Evolutionary conservation across 2,329 filamentous ascomycete species (phyloP), one percentile per base, ranked within the genome.

Genomic region (Claviceps fusiformis): DNA sequence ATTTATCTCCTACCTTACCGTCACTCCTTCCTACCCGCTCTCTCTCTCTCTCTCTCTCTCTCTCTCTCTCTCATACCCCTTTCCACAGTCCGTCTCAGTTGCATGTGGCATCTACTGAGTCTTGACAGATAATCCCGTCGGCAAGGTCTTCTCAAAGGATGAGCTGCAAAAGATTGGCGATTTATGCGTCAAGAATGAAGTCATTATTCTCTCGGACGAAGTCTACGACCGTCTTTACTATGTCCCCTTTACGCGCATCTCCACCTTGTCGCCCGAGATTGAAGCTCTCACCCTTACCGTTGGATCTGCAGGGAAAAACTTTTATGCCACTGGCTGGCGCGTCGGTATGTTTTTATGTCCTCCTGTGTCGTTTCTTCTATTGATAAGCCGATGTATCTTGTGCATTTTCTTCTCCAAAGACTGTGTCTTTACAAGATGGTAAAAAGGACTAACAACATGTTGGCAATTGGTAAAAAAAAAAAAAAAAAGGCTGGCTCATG

Each of bases 151-250:
- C 68, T 90, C 87, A 19, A 83, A 80, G 56, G 81, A 85, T 0
- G 93, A 98, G 68, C 80, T 97, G 7, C 77, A 89, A 63, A 82
- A 79, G 59, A 93, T 98, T 63, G 93, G 87, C 47, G 86, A 91
- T 56, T 75, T 98, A 13, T 95, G 89, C 67, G 85, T 97, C 57
- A 89, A 95, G 74, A 79, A 97, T 71, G 85, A 95, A 69, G 87
- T 96, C 67, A 88, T 97, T 63, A 95, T 97, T 62, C 80, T 97
- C 54, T 91, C 87, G 0, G 88, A 93, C 61, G 88, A 93, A 70
- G 88, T 98, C 60, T 98, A 98, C 69, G 93, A 98, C 70, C 84
- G 90, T 31, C 81, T 98, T 0, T 96, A 86, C 77, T 98, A 97
- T 67, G 88, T 90, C 1, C 92, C 92, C 0, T 98, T 97, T 67